Conservation (phyloP, 139 green algal species). For the Pseudopediastrum boryanum region DNA sequence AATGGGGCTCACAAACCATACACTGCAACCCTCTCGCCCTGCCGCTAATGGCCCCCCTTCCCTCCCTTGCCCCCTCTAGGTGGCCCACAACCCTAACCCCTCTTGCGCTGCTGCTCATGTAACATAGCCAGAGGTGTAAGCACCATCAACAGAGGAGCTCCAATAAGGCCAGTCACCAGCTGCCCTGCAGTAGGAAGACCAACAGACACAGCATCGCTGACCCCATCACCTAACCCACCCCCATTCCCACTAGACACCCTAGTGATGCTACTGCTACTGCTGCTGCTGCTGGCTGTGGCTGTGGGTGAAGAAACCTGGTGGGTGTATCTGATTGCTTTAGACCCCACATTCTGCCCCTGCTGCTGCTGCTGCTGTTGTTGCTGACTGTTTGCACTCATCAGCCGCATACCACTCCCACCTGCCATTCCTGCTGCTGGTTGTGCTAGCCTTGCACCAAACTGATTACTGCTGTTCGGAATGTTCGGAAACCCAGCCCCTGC, state of each 20-base stretch:
- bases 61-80: too few species aligned
- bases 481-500: not conserved
- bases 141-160: slow-evolving; percentile 29
- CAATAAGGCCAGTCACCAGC: slow-evolving; percentile 25
- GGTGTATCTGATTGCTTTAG: not conserved
- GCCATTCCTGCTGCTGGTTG: slow-evolving; percentile 16
- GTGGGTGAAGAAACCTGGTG: too few species aligned
- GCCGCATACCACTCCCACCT: not conserved
- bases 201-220: not conserved
- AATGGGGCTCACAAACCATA: too few species aligned
- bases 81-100: too few species aligned
- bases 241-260: not conserved
- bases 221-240: not conserved
- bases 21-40: too few species aligned
- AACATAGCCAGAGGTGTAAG: slow-evolving; percentile 21
- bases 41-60: too few species aligned
- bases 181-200: not conserved
- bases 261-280: not conserved
- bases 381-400: not conserved
- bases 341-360: not conserved
- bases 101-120: slow-evolving; percentile 17
- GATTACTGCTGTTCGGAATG: not conserved
- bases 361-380: slow-evolving; percentile 1
- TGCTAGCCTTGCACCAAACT: not conserved
- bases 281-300: not conserved